These are phyloP conservation scores for Dunaliella sp. DNA, from an alignment of 139 green algal genomes.

Conservation along the genomic window DNA sequence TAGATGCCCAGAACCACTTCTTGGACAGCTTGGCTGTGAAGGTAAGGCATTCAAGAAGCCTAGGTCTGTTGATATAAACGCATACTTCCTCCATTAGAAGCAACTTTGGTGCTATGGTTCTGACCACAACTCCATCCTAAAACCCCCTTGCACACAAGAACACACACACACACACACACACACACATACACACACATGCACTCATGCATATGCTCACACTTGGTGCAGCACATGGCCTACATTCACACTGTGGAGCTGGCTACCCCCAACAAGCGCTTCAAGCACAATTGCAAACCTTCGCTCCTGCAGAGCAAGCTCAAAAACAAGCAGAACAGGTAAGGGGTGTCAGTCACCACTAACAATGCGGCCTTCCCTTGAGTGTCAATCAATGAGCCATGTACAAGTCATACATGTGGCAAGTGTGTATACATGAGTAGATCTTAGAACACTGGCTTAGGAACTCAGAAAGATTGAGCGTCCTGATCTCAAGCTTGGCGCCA, in stretches of 20 bases:
- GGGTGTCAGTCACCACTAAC: no score
- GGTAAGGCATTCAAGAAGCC: neutral
- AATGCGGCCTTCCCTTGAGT: no score
- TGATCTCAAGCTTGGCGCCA: no score
- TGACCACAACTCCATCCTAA: no score
- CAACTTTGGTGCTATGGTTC: no score
- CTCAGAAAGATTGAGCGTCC: no score
- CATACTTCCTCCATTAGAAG: neutral
- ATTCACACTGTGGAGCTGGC: slow-evolving; percentile 38
- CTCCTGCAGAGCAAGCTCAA: slow-evolving; percentile 51
- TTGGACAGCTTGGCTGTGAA: neutral
- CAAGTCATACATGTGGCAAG: no score
- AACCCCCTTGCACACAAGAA: neutral
- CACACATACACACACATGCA: neutral
- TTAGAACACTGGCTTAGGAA: no score
- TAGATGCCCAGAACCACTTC: slow-evolving; percentile 7
- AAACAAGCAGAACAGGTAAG: slow-evolving; percentile 36
- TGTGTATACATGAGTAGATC: no score
- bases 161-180: neutral
- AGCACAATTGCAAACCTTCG: slow-evolving; percentile 25
- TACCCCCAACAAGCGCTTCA: slow-evolving; percentile 20
- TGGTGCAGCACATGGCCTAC: slow-evolving; percentile 13
- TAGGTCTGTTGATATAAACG: neutral
- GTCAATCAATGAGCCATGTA: no score
- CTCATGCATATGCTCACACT: neutral